Evolutionary conservation across 208 protist genomes (phyloP), one percentile per base, ranked within the genome.

Genomic region (Trypanosoma congolense): DNA sequence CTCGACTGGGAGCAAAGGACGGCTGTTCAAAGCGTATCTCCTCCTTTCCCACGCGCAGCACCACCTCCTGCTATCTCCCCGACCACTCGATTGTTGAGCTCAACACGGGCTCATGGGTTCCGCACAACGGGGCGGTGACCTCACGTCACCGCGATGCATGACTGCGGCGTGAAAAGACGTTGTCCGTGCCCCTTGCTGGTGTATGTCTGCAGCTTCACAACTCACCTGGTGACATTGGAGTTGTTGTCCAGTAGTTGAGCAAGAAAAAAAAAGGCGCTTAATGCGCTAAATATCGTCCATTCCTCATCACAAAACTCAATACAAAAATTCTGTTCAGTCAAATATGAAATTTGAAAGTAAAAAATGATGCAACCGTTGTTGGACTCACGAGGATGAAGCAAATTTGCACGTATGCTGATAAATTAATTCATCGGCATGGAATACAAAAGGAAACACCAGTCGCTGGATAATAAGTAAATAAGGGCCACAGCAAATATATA

Each of bases 161-260:
- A 64, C 31, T 63, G 52, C 10, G 96, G 96, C 1, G 87, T 83
- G 46, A 87, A 77, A n/a, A 98, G 68, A 33, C 93, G 78, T 30
- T 77, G 77, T 72, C 97, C 95, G 56, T 97, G 85, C 43, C 96
- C 87, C 69, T 95, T 79, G 4, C 83, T 74, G 4, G 90, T 96
- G 73, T 93, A 98, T 21, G 96, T 93, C 30, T 79, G 33, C 14
- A 96, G 97, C n/a, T 96, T 96, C 14, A 92, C 64, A 2, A 90
- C 33, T n/a, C 61, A 71, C 19, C 73, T 59, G 1, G 86, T 92
- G 12, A 90, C 77, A 64, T 96, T 96, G 2, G 80, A 92, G 71
- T 96, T 97, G 68, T 95, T 96, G 74, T 98, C 93, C 53, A 97
- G 70, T 5, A 98, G 73, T 59, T 98, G 94, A 43, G 96, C 84